Evolutionary conservation across 2,329 filamentous ascomycete species (phyloP).

Genomic region (Tolypocladium amazonense): DNA sequence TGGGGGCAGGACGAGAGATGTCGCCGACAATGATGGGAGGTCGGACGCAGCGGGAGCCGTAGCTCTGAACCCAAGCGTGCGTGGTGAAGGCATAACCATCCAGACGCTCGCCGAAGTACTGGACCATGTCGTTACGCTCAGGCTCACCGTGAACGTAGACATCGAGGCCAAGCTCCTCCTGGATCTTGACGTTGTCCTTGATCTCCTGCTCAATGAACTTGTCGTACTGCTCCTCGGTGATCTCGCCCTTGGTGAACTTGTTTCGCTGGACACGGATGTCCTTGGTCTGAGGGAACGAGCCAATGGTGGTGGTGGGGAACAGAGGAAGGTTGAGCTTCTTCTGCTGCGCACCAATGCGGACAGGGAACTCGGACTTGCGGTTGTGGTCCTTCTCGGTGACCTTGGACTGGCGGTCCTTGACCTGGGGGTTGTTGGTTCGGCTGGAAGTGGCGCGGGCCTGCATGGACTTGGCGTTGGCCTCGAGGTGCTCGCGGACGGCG

Average conservation of each 20-base stretch:
- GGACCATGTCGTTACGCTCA: slow-evolving; percentile 99
- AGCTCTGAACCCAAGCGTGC: slow-evolving; percentile 97
- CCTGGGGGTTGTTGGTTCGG: slow-evolving; percentile 92
- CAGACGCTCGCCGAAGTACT: slow-evolving; percentile 98
- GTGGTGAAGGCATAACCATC: slow-evolving; percentile 98
- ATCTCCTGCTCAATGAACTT: slow-evolving; percentile 99
- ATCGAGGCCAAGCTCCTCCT: slow-evolving; percentile 95
- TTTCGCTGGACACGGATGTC: slow-evolving; percentile 94
- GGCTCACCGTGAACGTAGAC: slow-evolving; percentile 98
- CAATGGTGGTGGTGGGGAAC: slow-evolving; percentile 99
- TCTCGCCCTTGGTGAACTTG: slow-evolving; percentile 98
- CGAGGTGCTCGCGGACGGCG: slow-evolving; percentile 75
- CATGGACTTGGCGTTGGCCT: slow-evolving; percentile 93
- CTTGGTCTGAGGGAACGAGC: slow-evolving; percentile 98
- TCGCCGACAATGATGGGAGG: slow-evolving; percentile 98
- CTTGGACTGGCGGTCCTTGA: slow-evolving; percentile 92
- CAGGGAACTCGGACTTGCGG: slow-evolving; percentile 81
- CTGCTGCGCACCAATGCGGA: slow-evolving; percentile 80
- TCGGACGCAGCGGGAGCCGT: slow-evolving; percentile 96
- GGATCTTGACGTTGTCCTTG: slow-evolving; percentile 84
- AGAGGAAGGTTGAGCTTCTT: slow-evolving; percentile 85
- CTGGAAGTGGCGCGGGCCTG: slow-evolving; percentile 83
- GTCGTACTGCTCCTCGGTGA: slow-evolving; percentile 86
- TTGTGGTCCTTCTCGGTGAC: slow-evolving; percentile 79
- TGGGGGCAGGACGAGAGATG: slow-evolving; percentile 89